Evolutionary conservation across 768 basidiomycete species (phyloP).

Genomic region (Xanthoconium purpureum): DNA sequence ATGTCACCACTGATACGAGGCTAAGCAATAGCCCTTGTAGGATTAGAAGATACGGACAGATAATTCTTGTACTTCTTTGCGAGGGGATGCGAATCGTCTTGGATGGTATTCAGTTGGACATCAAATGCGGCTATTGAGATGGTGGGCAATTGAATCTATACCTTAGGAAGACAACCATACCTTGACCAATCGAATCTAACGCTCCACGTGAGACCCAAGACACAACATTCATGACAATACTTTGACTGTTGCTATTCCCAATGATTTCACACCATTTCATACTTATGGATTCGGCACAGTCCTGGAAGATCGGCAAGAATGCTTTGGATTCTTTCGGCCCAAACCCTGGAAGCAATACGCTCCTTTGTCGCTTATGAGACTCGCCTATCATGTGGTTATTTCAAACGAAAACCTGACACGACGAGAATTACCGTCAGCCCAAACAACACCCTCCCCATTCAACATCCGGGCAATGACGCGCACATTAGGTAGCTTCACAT

Average conservation of each 20-base stretch:
- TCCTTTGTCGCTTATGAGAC: slow-evolving; percentile 50
- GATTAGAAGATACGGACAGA: not conserved
- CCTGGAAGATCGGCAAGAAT: slow-evolving; percentile 48
- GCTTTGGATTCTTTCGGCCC: slow-evolving; percentile 48
- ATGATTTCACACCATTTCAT: slow-evolving; percentile 19
- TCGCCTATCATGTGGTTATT: slow-evolving; percentile 24
- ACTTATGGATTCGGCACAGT: slow-evolving; percentile 24
- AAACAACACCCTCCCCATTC: slow-evolving; percentile 35
- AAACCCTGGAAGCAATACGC: slow-evolving; percentile 53
- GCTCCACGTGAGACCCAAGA: slow-evolving; percentile 39
- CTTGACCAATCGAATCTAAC: slow-evolving; percentile 47
- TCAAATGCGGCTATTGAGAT: slow-evolving; percentile 42
- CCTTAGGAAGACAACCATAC: slow-evolving; percentile 20
- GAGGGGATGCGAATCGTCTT: not conserved
- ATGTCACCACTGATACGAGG: slow-evolving; percentile 1
- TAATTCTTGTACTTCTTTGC: slow-evolving; percentile 4
- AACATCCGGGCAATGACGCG: slow-evolving; percentile 7
- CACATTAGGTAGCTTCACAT: slow-evolving; percentile 32
- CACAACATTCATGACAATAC: slow-evolving; percentile 16
- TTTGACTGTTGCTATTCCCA: not conserved
- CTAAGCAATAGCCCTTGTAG: not conserved
- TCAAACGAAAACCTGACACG: slow-evolving; percentile 3
- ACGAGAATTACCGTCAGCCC: slow-evolving; percentile 36
- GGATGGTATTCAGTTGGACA: slow-evolving; percentile 13
- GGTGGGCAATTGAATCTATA: not conserved